Percentiles rank a stretch among this genome's conserved stretches.
Conservation (phyloP, 768 basidiomycete species). For the Ramaria sp. region DNA sequence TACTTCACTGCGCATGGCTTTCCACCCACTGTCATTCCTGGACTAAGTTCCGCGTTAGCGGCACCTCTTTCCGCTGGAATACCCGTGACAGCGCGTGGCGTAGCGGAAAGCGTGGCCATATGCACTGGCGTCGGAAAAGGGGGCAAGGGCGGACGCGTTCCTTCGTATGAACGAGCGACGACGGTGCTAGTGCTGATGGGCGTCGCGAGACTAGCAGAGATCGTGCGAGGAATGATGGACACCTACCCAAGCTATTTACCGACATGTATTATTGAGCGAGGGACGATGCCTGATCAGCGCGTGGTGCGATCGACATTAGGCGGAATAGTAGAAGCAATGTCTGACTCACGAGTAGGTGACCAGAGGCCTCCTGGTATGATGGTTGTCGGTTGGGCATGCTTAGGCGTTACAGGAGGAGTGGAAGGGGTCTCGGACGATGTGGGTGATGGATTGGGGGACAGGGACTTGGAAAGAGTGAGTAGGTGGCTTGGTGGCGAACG, state of each 20-base stretch:
- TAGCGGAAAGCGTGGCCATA: constrained; percentile 78
- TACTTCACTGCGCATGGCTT: constrained; percentile 84
- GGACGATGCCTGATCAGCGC: constrained; percentile 89
- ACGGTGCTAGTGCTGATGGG: constrained; percentile 92
- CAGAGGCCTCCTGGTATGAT: constrained; percentile 97
- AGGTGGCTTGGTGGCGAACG: constrained; percentile 50
- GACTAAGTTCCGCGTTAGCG: constrained; percentile 81
- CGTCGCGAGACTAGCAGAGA: constrained; percentile 69
- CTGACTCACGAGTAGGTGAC: constrained; percentile 47
- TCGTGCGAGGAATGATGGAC: constrained; percentile 54
- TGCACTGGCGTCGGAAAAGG: constrained; percentile 90
- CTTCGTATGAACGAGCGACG: constrained; percentile 72
- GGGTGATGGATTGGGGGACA: constrained; percentile 28
- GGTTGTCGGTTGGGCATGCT: constrained; percentile 83
- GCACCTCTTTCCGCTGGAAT: constrained; percentile 86
- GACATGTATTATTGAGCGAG: constrained; percentile 89
- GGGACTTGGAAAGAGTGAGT: constrained; percentile 36
- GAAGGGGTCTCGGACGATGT: constrained; percentile 64
- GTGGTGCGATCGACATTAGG: constrained; percentile 68
- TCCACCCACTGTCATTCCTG: constrained; percentile 78
- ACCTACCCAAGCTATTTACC: constrained; percentile 67
- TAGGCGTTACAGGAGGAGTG: constrained; percentile 64
- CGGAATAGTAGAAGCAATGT: constrained; percentile 59
- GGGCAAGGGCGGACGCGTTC: constrained; percentile 75
- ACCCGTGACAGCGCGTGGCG: constrained; percentile 92